Conservation (phyloP, 140 eudicot species). For the Bidens hawaiensis region DNA sequence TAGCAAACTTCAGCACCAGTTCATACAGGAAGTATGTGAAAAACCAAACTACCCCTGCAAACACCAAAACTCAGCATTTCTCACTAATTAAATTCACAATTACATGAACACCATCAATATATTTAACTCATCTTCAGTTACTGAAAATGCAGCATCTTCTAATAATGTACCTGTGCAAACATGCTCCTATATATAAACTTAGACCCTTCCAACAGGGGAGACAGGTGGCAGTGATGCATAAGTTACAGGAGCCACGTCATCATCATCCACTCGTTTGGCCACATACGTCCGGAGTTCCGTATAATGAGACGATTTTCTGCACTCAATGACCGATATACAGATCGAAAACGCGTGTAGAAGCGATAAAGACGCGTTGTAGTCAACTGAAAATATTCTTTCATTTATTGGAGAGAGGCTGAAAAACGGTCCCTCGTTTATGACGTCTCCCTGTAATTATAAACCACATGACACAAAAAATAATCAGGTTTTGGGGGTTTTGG, state of each 20-base stretch:
- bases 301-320: constrained; percentile 37
- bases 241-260: constrained; percentile 31
- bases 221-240: constrained; percentile 44
- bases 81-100: constrained; percentile 21
- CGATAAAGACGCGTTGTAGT: constrained; percentile 43
- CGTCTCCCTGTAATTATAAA: constrained; percentile 33
- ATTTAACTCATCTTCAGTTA: not conserved
- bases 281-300: constrained; percentile 16
- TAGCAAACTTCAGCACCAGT: not conserved
- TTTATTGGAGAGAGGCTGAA: constrained; percentile 41
- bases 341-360: constrained; percentile 53
- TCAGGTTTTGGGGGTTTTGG: too few species aligned
- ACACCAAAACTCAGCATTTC: too few species aligned
- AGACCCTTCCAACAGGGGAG: constrained; percentile 61
- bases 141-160: constrained; percentile 12
- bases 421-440: constrained; percentile 25
- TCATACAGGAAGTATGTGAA: not conserved
- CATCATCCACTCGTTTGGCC: constrained; percentile 21
- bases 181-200: constrained; percentile 6
- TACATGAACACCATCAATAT: constrained; percentile 4
- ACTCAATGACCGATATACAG: constrained; percentile 41
- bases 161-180: constrained; percentile 6
- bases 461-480: not conserved
- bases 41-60: not conserved
- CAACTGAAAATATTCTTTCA: constrained; percentile 45